Conservation (phyloP, 257 asterid genomes). For the Fraxinus cuspidata region DNA sequence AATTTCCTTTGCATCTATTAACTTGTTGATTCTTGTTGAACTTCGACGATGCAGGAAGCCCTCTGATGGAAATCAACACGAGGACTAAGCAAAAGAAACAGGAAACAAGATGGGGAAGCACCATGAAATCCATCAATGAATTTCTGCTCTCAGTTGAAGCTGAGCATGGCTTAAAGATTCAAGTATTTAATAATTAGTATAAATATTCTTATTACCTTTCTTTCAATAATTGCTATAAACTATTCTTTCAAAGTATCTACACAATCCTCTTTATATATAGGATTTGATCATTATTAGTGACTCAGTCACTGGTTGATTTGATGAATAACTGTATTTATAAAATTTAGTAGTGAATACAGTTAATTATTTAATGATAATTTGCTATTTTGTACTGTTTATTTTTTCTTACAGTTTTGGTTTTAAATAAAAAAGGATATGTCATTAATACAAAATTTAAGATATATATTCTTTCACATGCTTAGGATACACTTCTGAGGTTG, state of each 20-base stretch:
- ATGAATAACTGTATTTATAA: background rate
- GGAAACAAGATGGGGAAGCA: background rate
- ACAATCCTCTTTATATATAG: background rate
- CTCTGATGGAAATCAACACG: background rate
- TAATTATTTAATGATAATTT: background rate
- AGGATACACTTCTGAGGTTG: too few relatives aligned
- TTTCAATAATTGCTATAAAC: background rate
- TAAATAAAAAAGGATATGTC: too few relatives aligned
- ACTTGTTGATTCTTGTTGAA: background rate
- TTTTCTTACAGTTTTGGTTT: background rate
- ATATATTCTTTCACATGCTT: too few relatives aligned
- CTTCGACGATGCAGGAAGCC: background rate
- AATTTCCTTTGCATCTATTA: background rate
- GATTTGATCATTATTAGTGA: background rate
- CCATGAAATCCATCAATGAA: constrained; percentile 4
- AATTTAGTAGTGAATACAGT: background rate
- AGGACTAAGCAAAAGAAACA: background rate
- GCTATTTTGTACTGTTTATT: background rate
- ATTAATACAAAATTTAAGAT: background rate
- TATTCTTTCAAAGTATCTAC: background rate
- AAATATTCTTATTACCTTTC: background rate
- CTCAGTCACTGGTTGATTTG: background rate
- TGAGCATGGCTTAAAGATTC: background rate
- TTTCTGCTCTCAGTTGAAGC: background rate
- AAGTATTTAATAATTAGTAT: background rate